Conservation (phyloP, 2,329 filamentous ascomycete genomes). For the Cladosporium sp. region DNA sequence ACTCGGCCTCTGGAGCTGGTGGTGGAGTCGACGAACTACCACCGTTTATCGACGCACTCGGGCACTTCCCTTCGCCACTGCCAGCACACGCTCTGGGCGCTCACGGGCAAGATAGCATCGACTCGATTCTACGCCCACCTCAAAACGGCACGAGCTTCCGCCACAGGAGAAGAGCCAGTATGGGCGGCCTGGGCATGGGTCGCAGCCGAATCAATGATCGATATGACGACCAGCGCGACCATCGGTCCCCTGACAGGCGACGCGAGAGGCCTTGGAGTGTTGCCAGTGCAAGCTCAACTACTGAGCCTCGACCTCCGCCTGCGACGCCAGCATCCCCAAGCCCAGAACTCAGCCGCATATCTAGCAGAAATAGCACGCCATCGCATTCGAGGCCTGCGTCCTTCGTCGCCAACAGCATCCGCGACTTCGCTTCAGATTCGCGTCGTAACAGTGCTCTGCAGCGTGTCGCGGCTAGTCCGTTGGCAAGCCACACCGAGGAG, state of each 20-base stretch:
- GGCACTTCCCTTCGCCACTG: constrained; percentile 46
- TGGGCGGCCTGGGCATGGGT: constrained; percentile 49
- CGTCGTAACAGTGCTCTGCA: constrained; percentile 34
- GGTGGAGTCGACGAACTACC: constrained; percentile 47
- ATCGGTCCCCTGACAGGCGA: constrained; percentile 47
- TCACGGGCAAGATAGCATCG: constrained; percentile 47
- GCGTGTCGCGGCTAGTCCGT: constrained; percentile 31
- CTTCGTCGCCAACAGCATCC: constrained; percentile 34
- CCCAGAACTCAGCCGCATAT: constrained; percentile 52
- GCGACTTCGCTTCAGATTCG: constrained; percentile 33
- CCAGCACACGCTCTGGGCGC: constrained; percentile 34
- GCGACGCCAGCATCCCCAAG: constrained; percentile 63
- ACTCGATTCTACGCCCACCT: constrained; percentile 53
- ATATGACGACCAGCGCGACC: constrained; percentile 54
- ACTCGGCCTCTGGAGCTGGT: constrained; percentile 41
- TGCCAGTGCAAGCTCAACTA: constrained; percentile 33
- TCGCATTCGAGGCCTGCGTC: constrained; percentile 36
- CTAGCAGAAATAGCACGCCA: constrained; percentile 36
- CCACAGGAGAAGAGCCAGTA: constrained; percentile 54
- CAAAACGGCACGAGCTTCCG: constrained; percentile 58
- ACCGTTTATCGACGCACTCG: constrained; percentile 54
- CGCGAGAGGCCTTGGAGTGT: constrained; percentile 39
- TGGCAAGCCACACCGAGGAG: constrained; percentile 37
- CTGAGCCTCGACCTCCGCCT: constrained; percentile 59
- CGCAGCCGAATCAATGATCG: constrained; percentile 35